Evolutionary conservation across 2,329 filamentous ascomycete species (phyloP).

Genomic region (Colletotrichum gigasporum): DNA sequence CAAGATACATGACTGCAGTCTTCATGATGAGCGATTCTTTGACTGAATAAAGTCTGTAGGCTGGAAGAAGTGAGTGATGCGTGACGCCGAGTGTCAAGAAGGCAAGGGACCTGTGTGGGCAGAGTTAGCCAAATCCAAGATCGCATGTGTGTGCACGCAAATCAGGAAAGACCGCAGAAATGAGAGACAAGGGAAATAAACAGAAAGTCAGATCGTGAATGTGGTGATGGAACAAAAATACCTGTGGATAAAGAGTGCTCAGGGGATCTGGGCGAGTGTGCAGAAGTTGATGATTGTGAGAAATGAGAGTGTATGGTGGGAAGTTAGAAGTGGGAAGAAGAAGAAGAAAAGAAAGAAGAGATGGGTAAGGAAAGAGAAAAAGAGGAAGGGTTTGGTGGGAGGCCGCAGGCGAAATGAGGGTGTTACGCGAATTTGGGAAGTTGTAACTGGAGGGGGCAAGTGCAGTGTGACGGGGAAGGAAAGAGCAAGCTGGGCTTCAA

Average conservation of each 20-base stretch:
- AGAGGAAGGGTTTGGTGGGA: neutral
- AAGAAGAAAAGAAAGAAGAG: neutral
- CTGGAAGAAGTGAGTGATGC: slow-evolving; percentile 10
- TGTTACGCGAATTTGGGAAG: slow-evolving; percentile 19
- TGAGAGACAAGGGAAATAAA: neutral
- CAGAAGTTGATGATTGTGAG: neutral
- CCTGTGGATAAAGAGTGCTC: slow-evolving; percentile 3
- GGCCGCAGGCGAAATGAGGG: slow-evolving; percentile 10
- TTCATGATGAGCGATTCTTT: slow-evolving; percentile 27
- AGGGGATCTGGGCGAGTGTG: neutral
- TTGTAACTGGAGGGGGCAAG: slow-evolving; percentile 9
- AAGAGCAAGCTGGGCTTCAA: neutral
- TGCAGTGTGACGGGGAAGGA: slow-evolving; percentile 23
- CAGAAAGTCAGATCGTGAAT: neutral
- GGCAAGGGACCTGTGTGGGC: neutral
- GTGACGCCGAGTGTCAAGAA: neutral
- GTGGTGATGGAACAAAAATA: neutral
- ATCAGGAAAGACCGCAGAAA: neutral
- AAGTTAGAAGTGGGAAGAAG: slow-evolving; percentile 4
- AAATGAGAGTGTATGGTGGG: neutral
- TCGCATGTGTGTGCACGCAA: neutral
- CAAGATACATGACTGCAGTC: slow-evolving; percentile 17
- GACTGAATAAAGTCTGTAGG: neutral
- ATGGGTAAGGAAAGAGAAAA: neutral
- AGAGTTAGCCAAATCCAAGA: neutral